phyloP scores from a whole-genome alignment of 2,329 filamentous ascomycete genomes.

The Epichloe gansuensis region DNA sequence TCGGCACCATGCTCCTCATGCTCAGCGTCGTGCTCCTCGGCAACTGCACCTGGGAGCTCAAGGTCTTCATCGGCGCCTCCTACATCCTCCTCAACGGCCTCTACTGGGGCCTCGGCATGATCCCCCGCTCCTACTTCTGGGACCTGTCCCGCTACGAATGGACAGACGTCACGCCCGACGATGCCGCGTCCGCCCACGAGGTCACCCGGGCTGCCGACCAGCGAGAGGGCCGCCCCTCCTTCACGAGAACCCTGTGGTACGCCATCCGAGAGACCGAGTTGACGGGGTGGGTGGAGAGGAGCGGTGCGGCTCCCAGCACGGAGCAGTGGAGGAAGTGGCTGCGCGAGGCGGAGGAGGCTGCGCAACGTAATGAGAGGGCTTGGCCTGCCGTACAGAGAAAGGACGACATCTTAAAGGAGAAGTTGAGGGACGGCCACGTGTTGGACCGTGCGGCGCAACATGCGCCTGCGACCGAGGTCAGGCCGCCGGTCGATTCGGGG shows the following conservation, averaged over 20 bases:
- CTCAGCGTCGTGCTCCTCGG: constrained; percentile 46
- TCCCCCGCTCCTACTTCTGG: constrained; percentile 38
- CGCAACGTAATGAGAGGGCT: constrained; percentile 14
- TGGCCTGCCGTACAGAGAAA: constrained; percentile 39
- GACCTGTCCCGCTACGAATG: constrained; percentile 40
- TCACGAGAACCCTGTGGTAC: constrained; percentile 45
- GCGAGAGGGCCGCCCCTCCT: constrained; percentile 31
- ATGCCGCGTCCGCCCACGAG: constrained; percentile 24
- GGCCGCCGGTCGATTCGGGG: constrained; percentile 5
- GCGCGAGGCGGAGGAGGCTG: constrained; percentile 30
- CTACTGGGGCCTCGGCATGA: constrained; percentile 43
- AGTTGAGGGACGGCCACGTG: constrained; percentile 8
- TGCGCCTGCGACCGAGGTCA: constrained; percentile 17
- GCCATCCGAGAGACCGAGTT: constrained; percentile 41
- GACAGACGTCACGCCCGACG: constrained; percentile 26
- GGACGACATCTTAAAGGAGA: constrained; percentile 32
- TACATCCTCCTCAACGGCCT: constrained; percentile 48
- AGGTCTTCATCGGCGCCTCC: constrained; percentile 42
- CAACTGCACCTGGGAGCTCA: constrained; percentile 48
- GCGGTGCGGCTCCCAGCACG: constrained; percentile 38
- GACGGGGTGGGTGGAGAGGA: constrained; percentile 39
- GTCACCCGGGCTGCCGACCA: constrained; percentile 17
- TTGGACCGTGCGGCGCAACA: constrained; percentile 18
- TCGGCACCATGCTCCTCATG: constrained; percentile 49
- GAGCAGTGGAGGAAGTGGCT: constrained; percentile 42